Conservation (phyloP, 2,329 filamentous ascomycete genomes). For the Alternaria sp. region DNA sequence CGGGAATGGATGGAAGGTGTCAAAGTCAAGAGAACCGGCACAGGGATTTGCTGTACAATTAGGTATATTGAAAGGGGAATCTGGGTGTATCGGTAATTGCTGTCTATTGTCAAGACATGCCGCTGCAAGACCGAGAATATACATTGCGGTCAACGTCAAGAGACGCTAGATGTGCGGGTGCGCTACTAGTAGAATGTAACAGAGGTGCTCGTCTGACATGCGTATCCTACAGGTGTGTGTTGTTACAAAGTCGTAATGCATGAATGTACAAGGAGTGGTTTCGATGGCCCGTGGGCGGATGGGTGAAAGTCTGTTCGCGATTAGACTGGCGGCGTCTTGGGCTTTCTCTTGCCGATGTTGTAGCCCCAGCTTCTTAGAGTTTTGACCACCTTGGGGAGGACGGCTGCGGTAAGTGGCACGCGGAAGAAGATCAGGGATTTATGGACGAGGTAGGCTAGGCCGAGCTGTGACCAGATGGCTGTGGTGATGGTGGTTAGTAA, state of each 20-base stretch:
- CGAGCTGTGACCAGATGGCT: constrained; percentile 83
- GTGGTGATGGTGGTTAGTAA: constrained; percentile 17
- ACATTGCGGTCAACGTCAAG: background rate
- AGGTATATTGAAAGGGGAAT: background rate
- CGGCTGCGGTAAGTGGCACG: constrained; percentile 88
- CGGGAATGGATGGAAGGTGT: background rate
- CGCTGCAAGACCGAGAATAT: background rate
- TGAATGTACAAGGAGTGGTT: constrained; percentile 8
- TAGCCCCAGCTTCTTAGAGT: constrained; percentile 86
- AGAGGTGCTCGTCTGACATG: background rate
- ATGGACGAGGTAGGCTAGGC: constrained; percentile 94
- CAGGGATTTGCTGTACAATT: background rate
- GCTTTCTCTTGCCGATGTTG: constrained; percentile 83
- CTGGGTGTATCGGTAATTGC: background rate
- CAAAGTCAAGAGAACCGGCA: background rate
- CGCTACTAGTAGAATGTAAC: background rate
- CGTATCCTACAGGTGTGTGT: constrained; percentile 13
- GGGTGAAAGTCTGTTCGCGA: background rate
- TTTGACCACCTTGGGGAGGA: constrained; percentile 95
- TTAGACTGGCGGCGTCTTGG: constrained; percentile 27
- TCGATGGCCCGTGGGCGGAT: background rate
- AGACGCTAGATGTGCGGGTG: background rate
- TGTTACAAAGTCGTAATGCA: constrained; percentile 18
- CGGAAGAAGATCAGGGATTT: constrained; percentile 97
- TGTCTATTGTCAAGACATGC: background rate